phyloP scores from a whole-genome alignment of 2,329 filamentous ascomycete genomes.

The Alternaria dauci region DNA sequence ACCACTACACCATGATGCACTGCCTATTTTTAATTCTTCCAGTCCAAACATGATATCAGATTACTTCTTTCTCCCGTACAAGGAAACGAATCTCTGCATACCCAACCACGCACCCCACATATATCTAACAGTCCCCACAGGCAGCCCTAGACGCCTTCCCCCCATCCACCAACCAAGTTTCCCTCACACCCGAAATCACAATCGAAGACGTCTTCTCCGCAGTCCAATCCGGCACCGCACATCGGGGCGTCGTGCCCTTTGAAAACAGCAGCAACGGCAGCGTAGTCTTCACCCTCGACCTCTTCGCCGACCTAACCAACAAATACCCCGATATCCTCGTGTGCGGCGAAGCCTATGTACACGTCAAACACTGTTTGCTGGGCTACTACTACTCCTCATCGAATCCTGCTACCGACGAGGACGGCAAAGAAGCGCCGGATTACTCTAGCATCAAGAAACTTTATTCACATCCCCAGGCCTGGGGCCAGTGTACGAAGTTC shows the following conservation, averaged over 20 bases:
- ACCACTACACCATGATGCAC: neutral
- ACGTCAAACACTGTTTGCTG: conserved; percentile 87
- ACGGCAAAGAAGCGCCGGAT: neutral
- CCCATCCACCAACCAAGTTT: conserved; percentile 29
- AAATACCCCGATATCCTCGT: conserved; percentile 75
- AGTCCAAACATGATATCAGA: neutral
- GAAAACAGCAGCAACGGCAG: conserved; percentile 96
- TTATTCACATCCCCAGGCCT: conserved; percentile 95
- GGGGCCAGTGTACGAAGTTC: conserved; percentile 86
- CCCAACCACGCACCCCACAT: neutral
- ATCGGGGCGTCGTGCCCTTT: conserved; percentile 86
- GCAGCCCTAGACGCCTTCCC: conserved; percentile 62
- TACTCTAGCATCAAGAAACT: conserved; percentile 71
- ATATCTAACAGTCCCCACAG: conserved; percentile 47
- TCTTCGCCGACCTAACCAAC: conserved; percentile 77
- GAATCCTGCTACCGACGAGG: neutral
- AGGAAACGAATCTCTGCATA: neutral
- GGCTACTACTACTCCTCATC: conserved; percentile 54
- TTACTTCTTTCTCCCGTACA: neutral
- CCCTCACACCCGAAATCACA: conserved; percentile 54
- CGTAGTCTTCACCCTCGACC: conserved; percentile 88
- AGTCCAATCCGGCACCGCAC: conserved; percentile 71
- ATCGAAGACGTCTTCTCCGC: conserved; percentile 78
- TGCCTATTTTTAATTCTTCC: neutral
- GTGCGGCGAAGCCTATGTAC: conserved; percentile 83